Evolutionary conservation across 345 rosid genomes (phyloP).

Genomic region (Salix exigua): DNA sequence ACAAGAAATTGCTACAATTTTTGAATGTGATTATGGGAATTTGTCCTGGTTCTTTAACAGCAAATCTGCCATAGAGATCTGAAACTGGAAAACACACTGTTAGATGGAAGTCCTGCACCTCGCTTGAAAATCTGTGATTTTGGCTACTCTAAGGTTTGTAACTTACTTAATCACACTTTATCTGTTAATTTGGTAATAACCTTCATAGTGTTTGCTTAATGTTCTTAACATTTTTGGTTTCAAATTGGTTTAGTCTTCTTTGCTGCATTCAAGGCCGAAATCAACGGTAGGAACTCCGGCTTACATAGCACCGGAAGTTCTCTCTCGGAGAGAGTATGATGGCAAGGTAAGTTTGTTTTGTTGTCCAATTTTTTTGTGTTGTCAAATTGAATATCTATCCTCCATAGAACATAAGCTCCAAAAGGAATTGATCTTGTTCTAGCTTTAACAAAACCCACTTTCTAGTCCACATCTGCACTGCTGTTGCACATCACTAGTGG

Average conservation of each 20-base stretch:
- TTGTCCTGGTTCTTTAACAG: constrained; percentile 32
- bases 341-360: constrained; percentile 52
- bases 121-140: constrained; percentile 89
- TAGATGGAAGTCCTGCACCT: constrained; percentile 93
- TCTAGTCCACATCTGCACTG: background rate
- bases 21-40: background rate
- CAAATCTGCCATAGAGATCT: constrained; percentile 97
- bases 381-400: background rate
- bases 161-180: background rate
- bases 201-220: constrained; percentile 1
- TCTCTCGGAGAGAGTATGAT: constrained; percentile 75
- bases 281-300: constrained; percentile 96
- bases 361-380: background rate
- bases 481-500: background rate
- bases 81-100: constrained; percentile 82
- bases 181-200: background rate
- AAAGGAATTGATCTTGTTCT: background rate
- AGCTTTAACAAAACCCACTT: background rate
- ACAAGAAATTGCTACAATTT: background rate
- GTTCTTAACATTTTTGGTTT: background rate
- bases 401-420: background rate
- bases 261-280: constrained; percentile 88
- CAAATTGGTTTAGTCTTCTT: constrained; percentile 48
- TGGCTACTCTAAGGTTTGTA: constrained; percentile 81
- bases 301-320: constrained; percentile 90